phyloP scores from a whole-genome alignment of 805 yeast species.

The Clavispora santaluciae region DNA sequence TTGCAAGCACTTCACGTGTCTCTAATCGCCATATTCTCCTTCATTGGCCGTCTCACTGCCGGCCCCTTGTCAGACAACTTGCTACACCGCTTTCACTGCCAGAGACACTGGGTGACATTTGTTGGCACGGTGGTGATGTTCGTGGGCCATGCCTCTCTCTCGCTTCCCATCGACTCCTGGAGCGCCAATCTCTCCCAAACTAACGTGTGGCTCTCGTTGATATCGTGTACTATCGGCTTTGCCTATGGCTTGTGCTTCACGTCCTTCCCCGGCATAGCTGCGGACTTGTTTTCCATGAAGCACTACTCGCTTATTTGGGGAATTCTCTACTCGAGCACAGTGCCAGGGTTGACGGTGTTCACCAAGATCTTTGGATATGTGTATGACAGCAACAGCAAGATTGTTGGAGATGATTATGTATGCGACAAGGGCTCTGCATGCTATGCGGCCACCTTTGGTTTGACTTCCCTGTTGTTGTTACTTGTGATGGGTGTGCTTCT shows the following conservation, averaged over 20 bases:
- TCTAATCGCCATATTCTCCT: slow-evolving; percentile 27
- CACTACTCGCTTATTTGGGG: slow-evolving; percentile 34
- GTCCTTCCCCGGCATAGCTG: slow-evolving; percentile 29
- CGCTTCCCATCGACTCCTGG: slow-evolving; percentile 13
- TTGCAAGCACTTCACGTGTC: slow-evolving; percentile 33
- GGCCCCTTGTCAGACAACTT: slow-evolving; percentile 30
- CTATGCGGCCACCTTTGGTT: slow-evolving; percentile 22
- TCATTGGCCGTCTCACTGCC: slow-evolving; percentile 26
- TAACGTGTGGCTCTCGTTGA: slow-evolving; percentile 18
- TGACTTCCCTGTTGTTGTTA: slow-evolving; percentile 21
- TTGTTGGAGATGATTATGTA: slow-evolving; percentile 9
- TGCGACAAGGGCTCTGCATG: slow-evolving; percentile 28
- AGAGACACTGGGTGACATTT: slow-evolving; percentile 31
- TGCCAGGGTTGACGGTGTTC: slow-evolving; percentile 28
- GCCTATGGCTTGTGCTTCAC: slow-evolving; percentile 34
- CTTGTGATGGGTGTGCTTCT: slow-evolving; percentile 17
- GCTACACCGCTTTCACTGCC: slow-evolving; percentile 19
- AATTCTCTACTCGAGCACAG: slow-evolving; percentile 27
- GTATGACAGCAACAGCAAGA: slow-evolving; percentile 24
- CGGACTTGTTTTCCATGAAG: slow-evolving; percentile 30
- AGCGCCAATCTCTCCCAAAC: slow-evolving; percentile 10
- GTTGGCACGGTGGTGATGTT: slow-evolving; percentile 27
- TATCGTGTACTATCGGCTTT: slow-evolving; percentile 27
- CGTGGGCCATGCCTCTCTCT: slow-evolving; percentile 21
- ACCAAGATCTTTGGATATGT: slow-evolving; percentile 28